Evolutionary conservation across 1,139 yeast species (phyloP), one percentile per base, ranked within the genome.

Genomic region (Debaryomycetaceae sp.): DNA sequence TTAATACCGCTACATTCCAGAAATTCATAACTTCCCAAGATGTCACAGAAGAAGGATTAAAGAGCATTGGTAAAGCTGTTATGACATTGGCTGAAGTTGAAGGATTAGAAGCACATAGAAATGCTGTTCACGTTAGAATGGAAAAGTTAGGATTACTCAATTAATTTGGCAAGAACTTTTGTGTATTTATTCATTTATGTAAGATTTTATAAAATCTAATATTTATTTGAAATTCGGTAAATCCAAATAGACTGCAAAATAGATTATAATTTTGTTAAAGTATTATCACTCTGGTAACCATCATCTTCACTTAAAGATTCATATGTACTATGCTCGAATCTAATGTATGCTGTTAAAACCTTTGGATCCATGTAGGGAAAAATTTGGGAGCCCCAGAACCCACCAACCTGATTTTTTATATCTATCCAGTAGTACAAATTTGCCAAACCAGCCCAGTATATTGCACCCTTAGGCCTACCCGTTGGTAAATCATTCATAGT

Each of bases 51-150:
- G 80, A 85, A 62, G 99, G 99, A 20, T 76, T 93, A 56, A 73
- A 80, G 63, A 83, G 83, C 57, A 91, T 93, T 52, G 99, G 99
- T 33, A 83, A 81, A 56, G 98, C 98, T 1, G 98, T 95, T 17
- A 93, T 93, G 95, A 83, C 90, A 27, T 79, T 93, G 52, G 99
- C 99, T n/a, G 90, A 83, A 40, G 95, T 90, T 39, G 99, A 93
- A 70, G 99, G 99, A 1, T 78, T 93, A 49, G 97, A 91, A 65
- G 99, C 93, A 9, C 99, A 93, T 72, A 82, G 97, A 67, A 87
- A 90, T 61, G 99, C 99, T 7, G 96, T 91, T 42, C 89, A 89
- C 65, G 85, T 93, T 38, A 83, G 99, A 74, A 83, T 91, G 87
- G 89, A 85, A 52, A 85, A 86, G 59, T 70, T 87, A 43, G 90